Evolutionary conservation across 225 moss, liverwort and hornwort species (phyloP).

Genomic region (Polytrichum commune): DNA sequence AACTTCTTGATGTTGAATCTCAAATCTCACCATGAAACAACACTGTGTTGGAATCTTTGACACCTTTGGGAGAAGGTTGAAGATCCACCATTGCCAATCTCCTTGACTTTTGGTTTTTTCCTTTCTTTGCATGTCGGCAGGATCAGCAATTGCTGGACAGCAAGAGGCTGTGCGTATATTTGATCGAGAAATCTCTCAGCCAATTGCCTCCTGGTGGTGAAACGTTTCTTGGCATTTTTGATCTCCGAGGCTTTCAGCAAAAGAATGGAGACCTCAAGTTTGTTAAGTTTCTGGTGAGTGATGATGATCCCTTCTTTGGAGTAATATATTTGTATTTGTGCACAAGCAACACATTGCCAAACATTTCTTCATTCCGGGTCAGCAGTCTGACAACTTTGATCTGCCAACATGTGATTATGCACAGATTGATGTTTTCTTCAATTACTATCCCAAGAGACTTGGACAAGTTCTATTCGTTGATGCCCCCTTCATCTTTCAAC

Average conservation of each 20-base stretch:
- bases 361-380: too few relatives aligned
- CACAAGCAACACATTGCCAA: too few relatives aligned
- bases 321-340: too few relatives aligned
- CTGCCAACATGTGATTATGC: not conserved
- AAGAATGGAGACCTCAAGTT: conserved; percentile 75
- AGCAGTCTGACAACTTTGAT: too few relatives aligned
- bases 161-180: conserved; percentile 64
- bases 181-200: conserved; percentile 65
- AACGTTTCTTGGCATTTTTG: conserved; percentile 71
- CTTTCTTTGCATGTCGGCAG: conserved; percentile 14
- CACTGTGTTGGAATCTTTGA: too few relatives aligned
- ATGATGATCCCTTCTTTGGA: not conserved
- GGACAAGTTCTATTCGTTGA: conserved; percentile 78
- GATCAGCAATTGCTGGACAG: conserved; percentile 52
- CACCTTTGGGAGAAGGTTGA: too few relatives aligned
- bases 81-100: too few relatives aligned
- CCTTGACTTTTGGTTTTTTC: not conserved
- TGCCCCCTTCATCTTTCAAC: conserved; percentile 77
- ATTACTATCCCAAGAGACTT: conserved; percentile 81
- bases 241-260: conserved; percentile 65
- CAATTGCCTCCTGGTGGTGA: conserved; percentile 62
- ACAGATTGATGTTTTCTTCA: conserved; percentile 74
- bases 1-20: not conserved
- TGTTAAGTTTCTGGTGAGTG: conserved; percentile 65
- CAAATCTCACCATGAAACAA: too few relatives aligned